phyloP scores from a whole-genome alignment of 78 protist genomes.

The Dictyostelium brefeldianum region DNA sequence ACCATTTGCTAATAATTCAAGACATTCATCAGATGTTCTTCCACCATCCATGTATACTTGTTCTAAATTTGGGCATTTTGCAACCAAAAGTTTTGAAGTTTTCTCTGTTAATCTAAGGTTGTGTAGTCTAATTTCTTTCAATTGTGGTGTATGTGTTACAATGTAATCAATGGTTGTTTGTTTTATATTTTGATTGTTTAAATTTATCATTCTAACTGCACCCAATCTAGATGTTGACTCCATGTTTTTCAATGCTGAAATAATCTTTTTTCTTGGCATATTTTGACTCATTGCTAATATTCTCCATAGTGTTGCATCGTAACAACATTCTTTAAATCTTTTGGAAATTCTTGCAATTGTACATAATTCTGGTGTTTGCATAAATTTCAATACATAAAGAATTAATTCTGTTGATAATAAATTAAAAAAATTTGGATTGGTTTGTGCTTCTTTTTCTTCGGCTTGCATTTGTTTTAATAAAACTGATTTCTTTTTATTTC shows the following conservation, averaged over 20 bases:
- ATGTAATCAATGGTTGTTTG: constrained; percentile 70
- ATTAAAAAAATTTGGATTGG: constrained; percentile 53
- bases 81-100: constrained; percentile 56
- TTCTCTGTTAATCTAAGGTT: constrained; percentile 62
- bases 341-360: constrained; percentile 33
- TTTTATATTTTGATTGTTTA: constrained; percentile 44
- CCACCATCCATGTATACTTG: constrained; percentile 82
- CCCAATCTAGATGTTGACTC: constrained; percentile 33
- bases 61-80: constrained; percentile 71
- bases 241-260: constrained; percentile 56
- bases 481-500: constrained; percentile 36
- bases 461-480: constrained; percentile 44
- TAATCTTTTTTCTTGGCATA: constrained; percentile 56
- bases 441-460: constrained; percentile 37
- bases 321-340: constrained; percentile 75
- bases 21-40: constrained; percentile 56
- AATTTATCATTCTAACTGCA: constrained; percentile 57
- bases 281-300: constrained; percentile 27
- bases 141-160: constrained; percentile 68
- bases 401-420: constrained; percentile 60
- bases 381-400: constrained; percentile 32
- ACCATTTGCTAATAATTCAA: constrained; percentile 71
- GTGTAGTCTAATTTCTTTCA: constrained; percentile 64
- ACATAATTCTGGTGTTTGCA: constrained; percentile 44
- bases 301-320: constrained; percentile 66